Evolutionary conservation across 495 filamentous ascomycete species (phyloP), one percentile per base, ranked within the genome.

Genomic region (Penicillium canescens): DNA sequence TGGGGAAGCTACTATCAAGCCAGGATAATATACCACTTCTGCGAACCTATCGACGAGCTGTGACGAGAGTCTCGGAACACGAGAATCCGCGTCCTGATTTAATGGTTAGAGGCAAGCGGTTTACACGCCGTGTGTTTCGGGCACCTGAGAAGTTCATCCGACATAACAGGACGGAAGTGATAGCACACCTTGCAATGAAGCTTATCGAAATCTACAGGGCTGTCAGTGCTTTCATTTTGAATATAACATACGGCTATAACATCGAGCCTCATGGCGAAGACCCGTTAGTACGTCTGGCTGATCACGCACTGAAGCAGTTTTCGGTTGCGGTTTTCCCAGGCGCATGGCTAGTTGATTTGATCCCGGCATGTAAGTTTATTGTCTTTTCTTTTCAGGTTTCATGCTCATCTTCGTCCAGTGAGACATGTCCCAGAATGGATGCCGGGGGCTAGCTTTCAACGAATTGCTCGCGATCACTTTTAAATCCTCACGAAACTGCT

Each of bases 231-330:
- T 54, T 78, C 10, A 76, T 82, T 8, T 54, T 82, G 1, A 78
- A 78, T 26, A 71, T 78, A 3, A 55, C 60, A 3, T 83, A 82
- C 48, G 78, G 77, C 13, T 82, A 83, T 53, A 73, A 63, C 0
- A 67, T 70, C 10, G 75, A 78, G 45, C 59, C 65, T 5, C 62
- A 73, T 33, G 50, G 37, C 2, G 37, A 43, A 0, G 80, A 83
- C 55, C 70, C 73, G 13, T 56, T 83, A 9, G 65, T 82, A 6
- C 46, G 66, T 18, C 26, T 77, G 40, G 70, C 66, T 0, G 68
- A 70, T 13, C 42, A 71, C 10, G 63, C 70, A 0, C 64, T 80
- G 61, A 63, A 65, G 8, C 55, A 79, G 20, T 78, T 82, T 46
- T 59, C 66, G 0, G 43, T 61, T 3, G 70, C 76, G n/a, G 59